phyloP scores from a whole-genome alignment of 768 basidiomycete genomes.

The Suillus spraguei region DNA sequence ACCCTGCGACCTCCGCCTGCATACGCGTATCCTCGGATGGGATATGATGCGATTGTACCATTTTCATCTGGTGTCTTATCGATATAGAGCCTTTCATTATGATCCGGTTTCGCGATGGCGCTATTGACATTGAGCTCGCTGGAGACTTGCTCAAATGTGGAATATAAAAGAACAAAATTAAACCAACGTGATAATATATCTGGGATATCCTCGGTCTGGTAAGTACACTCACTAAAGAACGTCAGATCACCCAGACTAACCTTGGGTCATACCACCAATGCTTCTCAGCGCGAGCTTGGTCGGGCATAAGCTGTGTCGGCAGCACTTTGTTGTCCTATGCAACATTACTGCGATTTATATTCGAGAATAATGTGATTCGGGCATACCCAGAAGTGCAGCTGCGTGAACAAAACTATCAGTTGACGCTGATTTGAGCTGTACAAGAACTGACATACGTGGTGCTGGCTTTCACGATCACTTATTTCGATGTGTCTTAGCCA shows the following conservation, averaged over 20 bases:
- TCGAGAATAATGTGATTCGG: not conserved
- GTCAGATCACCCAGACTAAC: constrained; percentile 22
- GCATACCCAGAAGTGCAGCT: constrained; percentile 40
- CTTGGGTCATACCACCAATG: constrained; percentile 59
- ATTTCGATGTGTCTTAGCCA: constrained; percentile 62
- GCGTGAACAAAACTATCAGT: constrained; percentile 6
- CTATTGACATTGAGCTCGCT: constrained; percentile 65
- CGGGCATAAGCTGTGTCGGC: constrained; percentile 53
- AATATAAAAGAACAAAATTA: constrained; percentile 4
- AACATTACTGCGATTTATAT: not conserved
- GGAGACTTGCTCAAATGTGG: constrained; percentile 32
- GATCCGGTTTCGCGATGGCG: constrained; percentile 56
- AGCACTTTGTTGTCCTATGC: constrained; percentile 59
- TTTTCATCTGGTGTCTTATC: constrained; percentile 12
- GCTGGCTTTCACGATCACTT: constrained; percentile 51
- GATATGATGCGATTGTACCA: constrained; percentile 33
- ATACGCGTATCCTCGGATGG: constrained; percentile 60
- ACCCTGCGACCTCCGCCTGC: constrained; percentile 61
- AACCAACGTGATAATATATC: constrained; percentile 38
- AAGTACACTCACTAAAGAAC: not conserved
- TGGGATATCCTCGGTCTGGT: constrained; percentile 13
- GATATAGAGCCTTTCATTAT: constrained; percentile 45
- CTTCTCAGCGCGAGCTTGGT: constrained; percentile 51
- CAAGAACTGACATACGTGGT: constrained; percentile 41
- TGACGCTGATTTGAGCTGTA: not conserved